These are phyloP conservation scores for Euphrasia arctica DNA, from an alignment of 305 asterid species.

Conservation along the genomic window DNA sequence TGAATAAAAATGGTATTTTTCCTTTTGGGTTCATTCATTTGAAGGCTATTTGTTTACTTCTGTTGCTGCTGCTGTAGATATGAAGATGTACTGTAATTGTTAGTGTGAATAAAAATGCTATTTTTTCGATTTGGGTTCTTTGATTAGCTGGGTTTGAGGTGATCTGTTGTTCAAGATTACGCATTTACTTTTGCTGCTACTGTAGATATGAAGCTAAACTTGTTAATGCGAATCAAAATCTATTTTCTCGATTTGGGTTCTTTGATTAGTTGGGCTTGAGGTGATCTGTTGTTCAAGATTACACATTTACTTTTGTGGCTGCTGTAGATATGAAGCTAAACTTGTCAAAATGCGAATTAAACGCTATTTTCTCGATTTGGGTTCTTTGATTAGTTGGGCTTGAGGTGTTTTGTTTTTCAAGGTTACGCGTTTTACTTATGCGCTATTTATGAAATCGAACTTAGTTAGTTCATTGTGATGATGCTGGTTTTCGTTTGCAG, in stretches of 20 bases:
- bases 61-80: background rate
- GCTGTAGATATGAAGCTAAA: no score
- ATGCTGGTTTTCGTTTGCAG: slow-evolving; percentile 37
- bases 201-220: no score
- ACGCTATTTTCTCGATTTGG: background rate
- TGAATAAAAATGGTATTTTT: no score
- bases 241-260: background rate
- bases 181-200: background rate
- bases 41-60: background rate
- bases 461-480: slow-evolving; percentile 2
- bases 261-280: background rate
- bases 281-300: no score
- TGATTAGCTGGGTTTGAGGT: background rate
- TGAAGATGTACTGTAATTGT: background rate
- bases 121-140: background rate
- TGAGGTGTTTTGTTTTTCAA: background rate
- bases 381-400: background rate
- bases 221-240: no score
- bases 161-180: no score
- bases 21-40: no score
- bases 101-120: background rate
- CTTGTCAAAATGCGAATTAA: no score
- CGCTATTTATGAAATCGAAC: background rate
- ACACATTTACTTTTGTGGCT: no score
- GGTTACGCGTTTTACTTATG: background rate